Evolutionary conservation across 2,329 filamentous ascomycete species (phyloP), one percentile per base, ranked within the genome.

Genomic region (Tolypocladium ovalisporum): DNA sequence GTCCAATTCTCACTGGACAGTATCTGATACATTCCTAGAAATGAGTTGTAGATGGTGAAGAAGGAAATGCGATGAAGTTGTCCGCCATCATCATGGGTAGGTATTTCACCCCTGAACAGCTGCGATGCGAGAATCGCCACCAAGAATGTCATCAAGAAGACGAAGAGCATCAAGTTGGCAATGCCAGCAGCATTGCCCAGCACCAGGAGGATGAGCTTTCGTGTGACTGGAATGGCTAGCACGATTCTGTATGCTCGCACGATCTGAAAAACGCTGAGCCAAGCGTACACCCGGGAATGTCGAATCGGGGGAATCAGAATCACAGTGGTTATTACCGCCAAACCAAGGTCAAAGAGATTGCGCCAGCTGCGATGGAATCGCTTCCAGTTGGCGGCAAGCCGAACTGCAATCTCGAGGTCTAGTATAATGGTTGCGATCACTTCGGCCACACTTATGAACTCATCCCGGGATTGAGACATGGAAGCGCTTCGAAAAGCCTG

Each of bases 1-100:
- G 95, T 99, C 94, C 94, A 99, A 67, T 96, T 90, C 69, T 99
- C 94, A 65, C 90, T 97, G 12, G 94, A 97, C 51, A 99, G 76
- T 35, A 99, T 84, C 72, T 97, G 90, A 69, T 99, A 99, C 91
- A 99, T 97, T 57, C 92, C 94, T 19, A 99, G 78, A 67, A 99
- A 99, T 0, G 91, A 89, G 67, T 97, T 97, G 76, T 88, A 99
- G 39, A 99, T 94, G 42, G 90, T 89, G 68, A 84, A 85, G 70
- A 99, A 99, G 0, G 89, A 88, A 47, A 94, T 83, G 27, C 80
- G 74, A 60, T 89, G 84, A 3, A 80, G 72, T 2, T 87, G 76
- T 3, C 85, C 88, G n/a, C 73, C 69, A 2, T 76, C 71, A 62
- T 90, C 71, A 61, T 90, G 65, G 36, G 78, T 65, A 0, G 89